phyloP scores from a whole-genome alignment of 805 yeast genomes.

The Ogataea ganodermae region DNA sequence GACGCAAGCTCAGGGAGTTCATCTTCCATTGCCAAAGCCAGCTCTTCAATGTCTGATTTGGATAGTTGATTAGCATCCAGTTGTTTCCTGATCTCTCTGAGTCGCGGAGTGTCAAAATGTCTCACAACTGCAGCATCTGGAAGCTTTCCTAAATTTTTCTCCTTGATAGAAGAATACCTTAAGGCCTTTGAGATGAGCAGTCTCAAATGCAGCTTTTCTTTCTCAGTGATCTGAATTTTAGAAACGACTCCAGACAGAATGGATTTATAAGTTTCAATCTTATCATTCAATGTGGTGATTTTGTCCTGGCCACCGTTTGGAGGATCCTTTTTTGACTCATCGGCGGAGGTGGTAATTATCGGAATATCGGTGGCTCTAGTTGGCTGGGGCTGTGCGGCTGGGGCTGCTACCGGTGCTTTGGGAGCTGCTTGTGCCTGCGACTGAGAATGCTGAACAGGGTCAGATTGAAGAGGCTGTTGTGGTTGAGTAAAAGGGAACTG shows the following conservation, averaged over 20 bases:
- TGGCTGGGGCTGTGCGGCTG: conserved; percentile 8
- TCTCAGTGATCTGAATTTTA: conserved; percentile 39
- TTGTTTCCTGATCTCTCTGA: conserved; percentile 81
- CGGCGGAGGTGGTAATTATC: conserved; percentile 13
- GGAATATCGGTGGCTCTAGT: conserved; percentile 10
- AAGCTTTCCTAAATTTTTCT: conserved; percentile 65
- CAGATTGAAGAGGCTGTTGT: not conserved
- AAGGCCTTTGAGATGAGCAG: conserved; percentile 48
- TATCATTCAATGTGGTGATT: conserved; percentile 26
- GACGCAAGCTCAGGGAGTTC: conserved; percentile 90
- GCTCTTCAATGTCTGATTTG: conserved; percentile 70
- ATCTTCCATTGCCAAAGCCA: conserved; percentile 79
- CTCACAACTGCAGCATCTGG: conserved; percentile 72
- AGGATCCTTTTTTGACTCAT: conserved; percentile 17
- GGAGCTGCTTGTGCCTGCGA: not conserved
- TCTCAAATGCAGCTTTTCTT: conserved; percentile 45
- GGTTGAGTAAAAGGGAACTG: conserved; percentile 6
- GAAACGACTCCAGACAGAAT: conserved; percentile 18
- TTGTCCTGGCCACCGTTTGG: conserved; percentile 17
- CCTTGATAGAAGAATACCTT: conserved; percentile 44
- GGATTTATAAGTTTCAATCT: conserved; percentile 22
- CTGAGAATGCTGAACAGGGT: conserved; percentile 4
- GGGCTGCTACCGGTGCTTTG: conserved; percentile 10
- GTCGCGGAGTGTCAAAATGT: conserved; percentile 82
- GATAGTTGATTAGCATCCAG: conserved; percentile 57